These are phyloP conservation scores for Colletotrichum chlorophyti DNA, from an alignment of 2,329 filamentous ascomycete species.

Conservation along the genomic window DNA sequence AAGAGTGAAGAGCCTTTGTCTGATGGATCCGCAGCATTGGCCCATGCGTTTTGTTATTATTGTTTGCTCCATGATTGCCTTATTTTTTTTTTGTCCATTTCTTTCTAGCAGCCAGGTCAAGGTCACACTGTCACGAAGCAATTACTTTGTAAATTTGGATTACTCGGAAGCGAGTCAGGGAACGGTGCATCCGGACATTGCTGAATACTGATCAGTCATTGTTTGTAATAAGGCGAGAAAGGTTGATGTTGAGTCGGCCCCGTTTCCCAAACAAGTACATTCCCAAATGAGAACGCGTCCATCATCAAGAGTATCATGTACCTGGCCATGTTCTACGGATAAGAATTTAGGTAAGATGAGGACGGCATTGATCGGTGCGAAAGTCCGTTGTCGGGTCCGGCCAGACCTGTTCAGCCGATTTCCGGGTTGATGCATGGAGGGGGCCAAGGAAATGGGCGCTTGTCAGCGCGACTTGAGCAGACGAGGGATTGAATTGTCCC, in stretches of 20 bases:
- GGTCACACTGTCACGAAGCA: neutral
- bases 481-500: conserved; percentile 4
- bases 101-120: neutral
- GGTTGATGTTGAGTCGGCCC: too few relatives aligned
- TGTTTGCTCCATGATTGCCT: too few relatives aligned
- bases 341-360: too few relatives aligned
- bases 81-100: neutral
- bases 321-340: too few relatives aligned
- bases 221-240: conserved; percentile 11
- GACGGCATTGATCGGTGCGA: neutral
- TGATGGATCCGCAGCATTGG: neutral
- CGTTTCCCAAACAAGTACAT: too few relatives aligned
- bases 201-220: too few relatives aligned
- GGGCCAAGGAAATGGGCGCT: too few relatives aligned
- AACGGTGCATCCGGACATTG: conserved; percentile 1
- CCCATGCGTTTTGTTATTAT: neutral
- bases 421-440: too few relatives aligned
- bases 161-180: neutral
- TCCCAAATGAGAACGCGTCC: too few relatives aligned
- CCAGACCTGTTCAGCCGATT: conserved; percentile 6
- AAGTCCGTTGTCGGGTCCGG: conserved; percentile 5
- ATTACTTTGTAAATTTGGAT: neutral
- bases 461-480: neutral
- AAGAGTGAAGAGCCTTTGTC: conserved; percentile 11
- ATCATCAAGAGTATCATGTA: too few relatives aligned